A percentile compares a stretch with the other conserved stretches of the same genome.
phyloP scores from a whole-genome alignment of 2,329 filamentous ascomycete species.

The Arachnomyces sp. region DNA sequence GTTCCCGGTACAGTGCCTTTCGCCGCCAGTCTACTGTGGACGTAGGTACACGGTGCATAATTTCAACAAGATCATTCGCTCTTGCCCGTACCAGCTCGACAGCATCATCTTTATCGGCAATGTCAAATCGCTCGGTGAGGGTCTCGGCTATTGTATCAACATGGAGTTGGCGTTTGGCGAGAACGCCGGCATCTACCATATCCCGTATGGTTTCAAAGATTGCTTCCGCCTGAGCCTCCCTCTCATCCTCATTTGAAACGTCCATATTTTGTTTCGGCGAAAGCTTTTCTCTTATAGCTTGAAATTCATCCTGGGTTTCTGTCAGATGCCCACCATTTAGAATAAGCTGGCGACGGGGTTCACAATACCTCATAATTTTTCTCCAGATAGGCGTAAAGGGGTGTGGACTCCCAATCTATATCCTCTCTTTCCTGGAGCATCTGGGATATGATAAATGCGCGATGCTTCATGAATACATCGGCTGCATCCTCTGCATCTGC shows the following conservation, averaged over 20 bases:
- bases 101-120: conserved; percentile 28
- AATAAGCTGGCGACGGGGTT: background rate
- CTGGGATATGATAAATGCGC: conserved; percentile 38
- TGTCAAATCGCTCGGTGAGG: conserved; percentile 25
- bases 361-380: conserved; percentile 34
- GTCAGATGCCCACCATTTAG: background rate
- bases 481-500: conserved; percentile 40
- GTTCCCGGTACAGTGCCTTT: conserved; percentile 35
- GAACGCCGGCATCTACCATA: conserved; percentile 32
- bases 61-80: conserved; percentile 24
- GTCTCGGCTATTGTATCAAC: conserved; percentile 26
- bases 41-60: conserved; percentile 31
- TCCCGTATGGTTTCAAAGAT: conserved; percentile 32
- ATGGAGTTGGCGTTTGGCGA: conserved; percentile 34
- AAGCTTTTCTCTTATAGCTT: background rate
- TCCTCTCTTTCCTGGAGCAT: conserved; percentile 41
- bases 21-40: conserved; percentile 32
- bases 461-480: conserved; percentile 40
- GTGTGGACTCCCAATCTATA: conserved; percentile 38
- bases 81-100: conserved; percentile 28
- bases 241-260: conserved; percentile 11
- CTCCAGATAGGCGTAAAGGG: conserved; percentile 37
- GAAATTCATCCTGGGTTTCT: no score
- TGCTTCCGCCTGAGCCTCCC: conserved; percentile 28
- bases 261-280: background rate